Conservation (phyloP, 495 filamentous ascomycete genomes). For the Penicillium maclennaniae region DNA sequence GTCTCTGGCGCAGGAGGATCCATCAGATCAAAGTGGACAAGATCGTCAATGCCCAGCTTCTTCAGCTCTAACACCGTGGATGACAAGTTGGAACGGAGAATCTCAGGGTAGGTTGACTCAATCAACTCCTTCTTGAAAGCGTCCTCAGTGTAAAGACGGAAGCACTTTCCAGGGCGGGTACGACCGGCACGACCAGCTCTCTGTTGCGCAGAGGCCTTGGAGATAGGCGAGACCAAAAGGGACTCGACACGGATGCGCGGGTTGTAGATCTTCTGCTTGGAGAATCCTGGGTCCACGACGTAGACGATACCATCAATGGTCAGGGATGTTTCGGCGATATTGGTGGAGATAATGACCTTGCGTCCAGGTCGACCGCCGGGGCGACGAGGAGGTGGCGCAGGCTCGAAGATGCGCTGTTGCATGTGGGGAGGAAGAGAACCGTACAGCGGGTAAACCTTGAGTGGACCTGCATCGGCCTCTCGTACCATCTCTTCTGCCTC, state of each 20-base stretch:
- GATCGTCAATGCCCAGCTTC: conserved; percentile 91
- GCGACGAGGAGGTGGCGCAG: conserved; percentile 67
- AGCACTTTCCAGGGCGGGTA: conserved; percentile 96
- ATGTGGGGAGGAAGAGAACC: conserved; percentile 86
- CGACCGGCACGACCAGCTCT: conserved; percentile 97
- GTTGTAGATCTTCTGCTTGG: conserved; percentile 99
- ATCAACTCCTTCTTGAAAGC: conserved; percentile 99
- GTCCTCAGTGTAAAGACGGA: conserved; percentile 90
- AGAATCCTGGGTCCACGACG: conserved; percentile 97
- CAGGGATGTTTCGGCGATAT: conserved; percentile 95
- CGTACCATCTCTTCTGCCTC: conserved; percentile 88
- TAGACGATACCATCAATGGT: conserved; percentile 99
- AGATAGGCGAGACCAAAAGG: conserved; percentile 90
- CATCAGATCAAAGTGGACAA: conserved; percentile 99
- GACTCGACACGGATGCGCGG: conserved; percentile 95
- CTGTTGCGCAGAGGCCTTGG: conserved; percentile 97
- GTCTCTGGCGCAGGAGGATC: conserved; percentile 98
- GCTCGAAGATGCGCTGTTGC: conserved; percentile 93
- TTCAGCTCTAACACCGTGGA: conserved; percentile 95
- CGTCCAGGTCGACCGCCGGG: conserved; percentile 80
- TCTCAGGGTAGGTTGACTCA: conserved; percentile 93
- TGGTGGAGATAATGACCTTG: conserved; percentile 95
- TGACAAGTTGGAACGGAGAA: conserved; percentile 88
- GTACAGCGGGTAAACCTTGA: conserved; percentile 91
- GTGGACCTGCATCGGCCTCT: conserved; percentile 84